These are phyloP conservation scores for Rosellinia necatrix DNA, from an alignment of 2,329 filamentous ascomycete species.

Conservation along the genomic window DNA sequence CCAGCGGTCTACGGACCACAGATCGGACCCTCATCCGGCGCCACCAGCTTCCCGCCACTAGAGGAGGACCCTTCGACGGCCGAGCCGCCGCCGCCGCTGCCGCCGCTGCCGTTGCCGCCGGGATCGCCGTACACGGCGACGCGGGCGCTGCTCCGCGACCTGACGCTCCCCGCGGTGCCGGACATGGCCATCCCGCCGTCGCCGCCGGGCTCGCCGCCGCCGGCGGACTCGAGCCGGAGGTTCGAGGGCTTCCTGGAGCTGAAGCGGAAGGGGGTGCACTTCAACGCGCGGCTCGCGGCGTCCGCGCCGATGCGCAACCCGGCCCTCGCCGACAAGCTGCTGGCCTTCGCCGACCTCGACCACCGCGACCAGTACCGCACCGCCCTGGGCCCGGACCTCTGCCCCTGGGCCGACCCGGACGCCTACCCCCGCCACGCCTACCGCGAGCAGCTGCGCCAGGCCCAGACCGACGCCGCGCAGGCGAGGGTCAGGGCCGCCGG, in stretches of 20 bases:
- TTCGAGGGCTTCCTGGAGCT: conserved; percentile 75
- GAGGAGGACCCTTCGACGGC: conserved; percentile 36
- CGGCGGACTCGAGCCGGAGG: conserved; percentile 61
- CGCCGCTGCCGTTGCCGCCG: conserved; percentile 37
- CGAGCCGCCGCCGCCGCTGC: conserved; percentile 22
- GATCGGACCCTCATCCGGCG: conserved; percentile 34
- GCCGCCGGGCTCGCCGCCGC: conserved; percentile 65
- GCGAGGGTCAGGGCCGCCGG: conserved; percentile 52
- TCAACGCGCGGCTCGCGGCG: conserved; percentile 73
- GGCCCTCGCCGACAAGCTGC: conserved; percentile 70
- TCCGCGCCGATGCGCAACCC: conserved; percentile 74
- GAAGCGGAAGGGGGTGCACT: conserved; percentile 78
- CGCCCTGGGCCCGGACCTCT: conserved; percentile 55
- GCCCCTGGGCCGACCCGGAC: conserved; percentile 62
- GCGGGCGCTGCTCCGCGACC: conserved; percentile 67
- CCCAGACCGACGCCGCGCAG: conserved; percentile 51
- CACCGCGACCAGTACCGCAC: conserved; percentile 68
- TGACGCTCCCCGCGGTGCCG: conserved; percentile 74
- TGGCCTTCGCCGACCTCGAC: conserved; percentile 65
- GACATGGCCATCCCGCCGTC: conserved; percentile 77
- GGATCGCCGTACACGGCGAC: conserved; percentile 71
- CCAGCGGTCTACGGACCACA: conserved; percentile 39
- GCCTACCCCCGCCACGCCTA: conserved; percentile 61
- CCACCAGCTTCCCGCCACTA: conserved; percentile 39
- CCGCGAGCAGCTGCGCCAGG: conserved; percentile 54